Conservation (phyloP, 192 early-diverging fungal genomes). For the Coemansia sp. region DNA sequence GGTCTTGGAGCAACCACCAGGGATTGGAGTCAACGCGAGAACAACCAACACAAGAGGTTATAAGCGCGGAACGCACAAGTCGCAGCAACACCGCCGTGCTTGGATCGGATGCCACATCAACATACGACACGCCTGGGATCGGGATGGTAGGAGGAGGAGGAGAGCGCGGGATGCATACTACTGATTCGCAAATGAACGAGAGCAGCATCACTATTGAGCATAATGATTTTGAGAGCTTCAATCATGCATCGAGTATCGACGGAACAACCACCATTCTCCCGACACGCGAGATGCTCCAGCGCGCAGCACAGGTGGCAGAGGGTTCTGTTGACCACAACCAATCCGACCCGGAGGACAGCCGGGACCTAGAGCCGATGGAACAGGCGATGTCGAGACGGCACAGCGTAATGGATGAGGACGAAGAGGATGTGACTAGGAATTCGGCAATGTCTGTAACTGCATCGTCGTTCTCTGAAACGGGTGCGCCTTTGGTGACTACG, state of each 20-base stretch:
- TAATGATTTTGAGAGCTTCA: constrained; percentile 14
- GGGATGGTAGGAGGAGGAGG: neutral
- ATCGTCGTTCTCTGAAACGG: neutral
- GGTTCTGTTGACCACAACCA: constrained; percentile 5
- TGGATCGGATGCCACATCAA: constrained; percentile 38
- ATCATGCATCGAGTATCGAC: constrained; percentile 26
- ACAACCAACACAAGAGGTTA: neutral
- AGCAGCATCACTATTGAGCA: constrained; percentile 27
- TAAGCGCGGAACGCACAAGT: neutral
- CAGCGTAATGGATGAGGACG: constrained; percentile 2
- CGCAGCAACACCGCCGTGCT: constrained; percentile 16
- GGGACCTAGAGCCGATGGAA: neutral
- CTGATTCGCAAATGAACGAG: constrained; percentile 29
- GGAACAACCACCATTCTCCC: constrained; percentile 49
- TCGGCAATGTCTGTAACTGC: constrained; percentile 8
- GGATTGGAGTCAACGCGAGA: neutral
- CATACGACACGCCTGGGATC: constrained; percentile 22
- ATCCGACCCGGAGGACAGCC: neutral
- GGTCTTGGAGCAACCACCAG: constrained; percentile 17
- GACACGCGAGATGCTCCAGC: constrained; percentile 53
- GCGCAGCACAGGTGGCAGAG: constrained; percentile 32
- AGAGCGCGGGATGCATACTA: constrained; percentile 7
- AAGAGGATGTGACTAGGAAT: constrained; percentile 9
- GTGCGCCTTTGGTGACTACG: constrained; percentile 6
- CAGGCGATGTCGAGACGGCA: neutral